phyloP scores from a whole-genome alignment of 164 flowering plant genomes.

The Litsea cubeba region DNA sequence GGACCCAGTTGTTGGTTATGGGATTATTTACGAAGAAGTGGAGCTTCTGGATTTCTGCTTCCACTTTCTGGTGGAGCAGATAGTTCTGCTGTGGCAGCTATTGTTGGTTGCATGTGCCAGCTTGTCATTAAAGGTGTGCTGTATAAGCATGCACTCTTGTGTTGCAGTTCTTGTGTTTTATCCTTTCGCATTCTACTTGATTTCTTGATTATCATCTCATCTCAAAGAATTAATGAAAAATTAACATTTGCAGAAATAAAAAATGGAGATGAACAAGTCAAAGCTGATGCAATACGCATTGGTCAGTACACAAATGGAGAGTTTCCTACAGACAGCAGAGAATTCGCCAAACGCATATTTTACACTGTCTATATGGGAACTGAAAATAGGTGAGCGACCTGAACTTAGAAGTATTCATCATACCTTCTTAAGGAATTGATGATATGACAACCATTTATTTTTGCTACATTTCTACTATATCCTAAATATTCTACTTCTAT shows the following conservation, averaged over 20 bases:
- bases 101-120: conserved; percentile 99
- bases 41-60: conserved; percentile 97
- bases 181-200: not conserved
- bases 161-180: not conserved
- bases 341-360: conserved; percentile 89
- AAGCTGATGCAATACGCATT: conserved; percentile 91
- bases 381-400: conserved; percentile 69
- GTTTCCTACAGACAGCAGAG: conserved; percentile 86
- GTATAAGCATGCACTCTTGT: not conserved
- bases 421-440: not conserved
- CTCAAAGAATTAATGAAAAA: conserved; percentile 8
- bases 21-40: conserved; percentile 97
- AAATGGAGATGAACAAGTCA: conserved; percentile 84
- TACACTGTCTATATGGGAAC: conserved; percentile 92
- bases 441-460: no score
- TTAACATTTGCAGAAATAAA: conserved; percentile 59
- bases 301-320: conserved; percentile 78
- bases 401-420: not conserved
- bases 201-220: conserved; percentile 8
- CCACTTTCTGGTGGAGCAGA: conserved; percentile 99
- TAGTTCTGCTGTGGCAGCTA: conserved; percentile 68
- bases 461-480: not conserved
- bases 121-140: conserved; percentile 78
- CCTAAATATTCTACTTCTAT: not conserved
- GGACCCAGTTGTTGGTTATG: conserved; percentile 48